Percentiles rank a stretch among this genome's conserved stretches.
These are phyloP conservation scores for Eucommia ulmoides DNA, from an alignment of 257 asterid genomes.

Conservation along the genomic window DNA sequence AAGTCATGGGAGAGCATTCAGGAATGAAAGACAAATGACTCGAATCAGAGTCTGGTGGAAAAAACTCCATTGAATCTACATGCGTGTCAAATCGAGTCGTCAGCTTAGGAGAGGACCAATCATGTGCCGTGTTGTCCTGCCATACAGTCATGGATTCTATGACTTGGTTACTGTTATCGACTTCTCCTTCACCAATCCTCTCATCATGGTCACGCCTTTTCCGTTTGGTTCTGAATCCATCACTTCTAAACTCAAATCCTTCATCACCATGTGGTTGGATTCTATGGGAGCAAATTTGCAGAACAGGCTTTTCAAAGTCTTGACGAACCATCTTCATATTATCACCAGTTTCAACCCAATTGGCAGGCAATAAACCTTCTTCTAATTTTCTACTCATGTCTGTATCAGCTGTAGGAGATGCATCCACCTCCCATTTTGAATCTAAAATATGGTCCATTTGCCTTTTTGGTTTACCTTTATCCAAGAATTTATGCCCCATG, in stretches of 20 bases:
- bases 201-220: constrained; percentile 25
- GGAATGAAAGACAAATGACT: constrained; percentile 24
- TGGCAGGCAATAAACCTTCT: constrained; percentile 14
- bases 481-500: constrained; percentile 14
- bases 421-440: constrained; percentile 25
- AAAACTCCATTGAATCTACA: constrained; percentile 16
- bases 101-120: constrained; percentile 26
- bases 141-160: constrained; percentile 19
- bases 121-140: constrained; percentile 16
- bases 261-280: constrained; percentile 28
- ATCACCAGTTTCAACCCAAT: constrained; percentile 23
- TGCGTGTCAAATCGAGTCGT: constrained; percentile 20
- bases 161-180: constrained; percentile 18
- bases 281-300: constrained; percentile 33
- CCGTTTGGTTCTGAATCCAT: constrained; percentile 16
- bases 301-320: constrained; percentile 26
- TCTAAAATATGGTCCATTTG: constrained; percentile 15
- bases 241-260: constrained; percentile 21
- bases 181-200: constrained; percentile 13
- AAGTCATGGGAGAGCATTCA: constrained; percentile 27
- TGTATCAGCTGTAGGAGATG: constrained; percentile 19
- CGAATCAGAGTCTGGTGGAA: constrained; percentile 15
- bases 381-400: constrained; percentile 14
- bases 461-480: constrained; percentile 21
- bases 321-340: constrained; percentile 13